Base-by-base conservation (phyloP, 805 yeast genomes). In the Suhomyces kilbournensis region DNA sequence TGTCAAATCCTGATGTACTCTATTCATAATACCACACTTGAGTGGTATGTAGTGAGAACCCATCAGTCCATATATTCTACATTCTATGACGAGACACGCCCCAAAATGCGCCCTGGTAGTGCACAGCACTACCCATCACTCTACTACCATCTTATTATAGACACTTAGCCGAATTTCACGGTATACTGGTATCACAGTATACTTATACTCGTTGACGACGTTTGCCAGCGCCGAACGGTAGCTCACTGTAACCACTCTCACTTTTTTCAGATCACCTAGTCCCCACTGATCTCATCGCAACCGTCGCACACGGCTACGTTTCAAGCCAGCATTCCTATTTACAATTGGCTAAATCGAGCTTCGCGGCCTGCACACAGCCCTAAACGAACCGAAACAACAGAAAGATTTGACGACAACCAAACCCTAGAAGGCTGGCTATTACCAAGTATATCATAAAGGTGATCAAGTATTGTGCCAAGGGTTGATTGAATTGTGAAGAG, bases 271-370 rank as follows among this genome's bases (percentile, higher is more conserved):
- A 28, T 12, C 32, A 28, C 32, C 32, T 12, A 4, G n/a, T 28
- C 12, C 12, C n/a, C n/a, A 9, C 32, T 12, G 32, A 38, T 19
- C 42, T 38, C 42, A 38, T 38, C 42, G 23, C 42, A 38, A 19
- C 42, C 42, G 42, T 38, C 20, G 42, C 42, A 38, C 14, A 38
- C 22, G 42, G 42, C 42, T 17, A 38, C 22, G 42, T 38, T 17
- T 38, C 23, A 38, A 45, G 26, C 47, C 47, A 45, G 47, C 47
- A 15, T 26, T 45, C 47, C 26, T 44, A 44, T 44, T 44, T 44
- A 44, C 46, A 25, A 20, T 15, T 25, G 46, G 25, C 20, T 25
- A 25, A 44, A 44, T 44, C 46, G 28, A 25, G 46, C 7, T n/a
- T 25, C 34, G 23, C 42, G 22, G 17, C 38, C 47, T 45, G 47